phyloP scores from a whole-genome alignment of 371 early-diverging fungal genomes.

The Mortierella sp. region DNA sequence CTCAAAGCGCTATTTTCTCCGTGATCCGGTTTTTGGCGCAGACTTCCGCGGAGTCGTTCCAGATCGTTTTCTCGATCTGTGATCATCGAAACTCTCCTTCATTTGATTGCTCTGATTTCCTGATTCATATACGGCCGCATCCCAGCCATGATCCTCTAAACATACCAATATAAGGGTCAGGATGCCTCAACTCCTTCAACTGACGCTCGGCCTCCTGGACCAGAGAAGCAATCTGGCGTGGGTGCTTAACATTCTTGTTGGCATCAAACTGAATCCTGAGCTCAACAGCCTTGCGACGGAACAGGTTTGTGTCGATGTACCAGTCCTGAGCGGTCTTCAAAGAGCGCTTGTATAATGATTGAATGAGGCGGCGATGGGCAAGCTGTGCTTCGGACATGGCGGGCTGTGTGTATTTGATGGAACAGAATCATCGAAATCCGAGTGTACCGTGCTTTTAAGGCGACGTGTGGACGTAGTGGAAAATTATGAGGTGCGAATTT shows the following conservation, averaged over 20 bases:
- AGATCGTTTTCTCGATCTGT: too few species aligned
- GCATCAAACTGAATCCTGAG: conserved; percentile 82
- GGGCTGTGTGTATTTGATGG: conserved; percentile 1
- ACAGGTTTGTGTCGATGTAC: conserved; percentile 81
- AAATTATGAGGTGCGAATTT: too few species aligned
- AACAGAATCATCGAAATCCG: background rate
- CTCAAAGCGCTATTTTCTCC: too few species aligned
- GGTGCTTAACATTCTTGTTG: conserved; percentile 73
- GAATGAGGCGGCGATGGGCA: conserved; percentile 76
- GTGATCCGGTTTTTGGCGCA: too few species aligned
- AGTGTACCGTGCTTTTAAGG: too few species aligned
- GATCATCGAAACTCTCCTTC: too few species aligned
- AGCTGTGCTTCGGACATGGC: conserved; percentile 57
- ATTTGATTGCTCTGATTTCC: too few species aligned
- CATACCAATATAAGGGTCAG: conserved; percentile 74
- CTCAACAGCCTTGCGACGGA: conserved; percentile 79
- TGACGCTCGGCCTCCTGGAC: conserved; percentile 75
- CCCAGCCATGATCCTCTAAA: background rate
- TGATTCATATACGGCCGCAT: too few species aligned
- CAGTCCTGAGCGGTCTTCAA: conserved; percentile 83
- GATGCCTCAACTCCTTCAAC: conserved; percentile 75
- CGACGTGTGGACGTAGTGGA: too few species aligned
- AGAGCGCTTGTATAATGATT: conserved; percentile 80
- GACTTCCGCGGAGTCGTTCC: too few species aligned
- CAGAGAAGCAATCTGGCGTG: conserved; percentile 71